Percentiles rank a stretch among this genome's conserved stretches.
Conservation (phyloP, 2,329 filamentous ascomycete genomes). For the Ceratocystis smalleyi region DNA sequence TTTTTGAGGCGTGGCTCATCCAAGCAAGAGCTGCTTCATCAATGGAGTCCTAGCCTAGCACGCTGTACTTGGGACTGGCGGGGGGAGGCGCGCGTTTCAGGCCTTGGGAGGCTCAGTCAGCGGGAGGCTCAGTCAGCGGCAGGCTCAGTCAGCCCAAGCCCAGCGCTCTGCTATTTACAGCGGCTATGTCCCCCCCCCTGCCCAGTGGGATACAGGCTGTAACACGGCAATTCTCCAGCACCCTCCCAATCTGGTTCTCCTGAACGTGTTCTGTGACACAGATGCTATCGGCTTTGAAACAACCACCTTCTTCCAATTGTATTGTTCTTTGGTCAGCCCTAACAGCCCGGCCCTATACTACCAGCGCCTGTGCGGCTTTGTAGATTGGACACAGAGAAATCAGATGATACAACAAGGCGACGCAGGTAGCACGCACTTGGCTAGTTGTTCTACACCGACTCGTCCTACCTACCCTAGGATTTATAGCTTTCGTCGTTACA, state of each 20-base stretch:
- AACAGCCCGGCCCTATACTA: not conserved
- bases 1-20: not conserved
- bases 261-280: not conserved
- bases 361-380: not conserved
- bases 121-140: too few relatives aligned
- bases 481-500: not conserved
- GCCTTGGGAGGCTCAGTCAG: too few relatives aligned
- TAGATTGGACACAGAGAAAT: not conserved
- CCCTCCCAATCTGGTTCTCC: not conserved
- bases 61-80: not conserved
- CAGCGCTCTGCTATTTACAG: too few relatives aligned
- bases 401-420: not conserved
- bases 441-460: not conserved
- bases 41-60: not conserved
- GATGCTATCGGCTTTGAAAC: not conserved
- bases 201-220: too few relatives aligned
- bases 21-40: not conserved
- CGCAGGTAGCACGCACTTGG: not conserved
- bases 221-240: not conserved
- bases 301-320: not conserved
- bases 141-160: too few relatives aligned
- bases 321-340: not conserved
- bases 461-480: not conserved
- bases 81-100: too few relatives aligned
- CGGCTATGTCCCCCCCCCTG: too few relatives aligned